Conservation (phyloP, 2,329 filamentous ascomycete species). For the Ceratocystis cacaofunesta region DNA sequence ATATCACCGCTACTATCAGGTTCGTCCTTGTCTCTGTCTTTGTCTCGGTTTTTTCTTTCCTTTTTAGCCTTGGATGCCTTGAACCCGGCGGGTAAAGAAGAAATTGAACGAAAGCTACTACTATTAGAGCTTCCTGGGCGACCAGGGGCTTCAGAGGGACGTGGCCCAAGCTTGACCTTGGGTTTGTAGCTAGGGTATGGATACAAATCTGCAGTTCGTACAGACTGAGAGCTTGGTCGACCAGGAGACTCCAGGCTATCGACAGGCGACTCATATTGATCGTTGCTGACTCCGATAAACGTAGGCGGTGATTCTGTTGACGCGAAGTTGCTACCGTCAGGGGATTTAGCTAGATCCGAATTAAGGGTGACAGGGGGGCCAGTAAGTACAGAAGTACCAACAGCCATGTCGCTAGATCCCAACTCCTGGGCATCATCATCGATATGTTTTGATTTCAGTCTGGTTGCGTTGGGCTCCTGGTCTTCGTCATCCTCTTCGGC, state of each 20-base stretch:
- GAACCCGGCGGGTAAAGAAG: slow-evolving; percentile 66
- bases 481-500: slow-evolving; percentile 83
- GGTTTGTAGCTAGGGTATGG: slow-evolving; percentile 46
- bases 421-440: slow-evolving; percentile 18
- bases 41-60: slow-evolving; percentile 17
- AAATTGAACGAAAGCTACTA: slow-evolving; percentile 54
- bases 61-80: slow-evolving; percentile 35
- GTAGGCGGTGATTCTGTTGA: slow-evolving; percentile 36
- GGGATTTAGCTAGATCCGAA: slow-evolving; percentile 35
- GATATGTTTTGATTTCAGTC: slow-evolving; percentile 42
- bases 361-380: slow-evolving; percentile 34
- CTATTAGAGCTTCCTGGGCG: slow-evolving; percentile 45
- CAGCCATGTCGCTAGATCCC: slow-evolving; percentile 13
- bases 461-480: slow-evolving; percentile 33
- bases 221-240: slow-evolving; percentile 38
- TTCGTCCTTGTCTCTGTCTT: slow-evolving; percentile 22
- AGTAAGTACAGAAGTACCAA: slow-evolving; percentile 17
- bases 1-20: slow-evolving; percentile 20
- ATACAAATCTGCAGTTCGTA: slow-evolving; percentile 34
- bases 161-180: slow-evolving; percentile 78
- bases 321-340: slow-evolving; percentile 36
- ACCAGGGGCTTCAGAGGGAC: slow-evolving; percentile 56
- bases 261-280: slow-evolving; percentile 31
- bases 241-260: slow-evolving; percentile 28
- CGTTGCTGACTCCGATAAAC: slow-evolving; percentile 31